Percentiles rank a stretch among this genome's conserved stretches.
Evolutionary conservation across 805 yeast species (phyloP).

Genomic region (Metschnikowia lachancei): DNA sequence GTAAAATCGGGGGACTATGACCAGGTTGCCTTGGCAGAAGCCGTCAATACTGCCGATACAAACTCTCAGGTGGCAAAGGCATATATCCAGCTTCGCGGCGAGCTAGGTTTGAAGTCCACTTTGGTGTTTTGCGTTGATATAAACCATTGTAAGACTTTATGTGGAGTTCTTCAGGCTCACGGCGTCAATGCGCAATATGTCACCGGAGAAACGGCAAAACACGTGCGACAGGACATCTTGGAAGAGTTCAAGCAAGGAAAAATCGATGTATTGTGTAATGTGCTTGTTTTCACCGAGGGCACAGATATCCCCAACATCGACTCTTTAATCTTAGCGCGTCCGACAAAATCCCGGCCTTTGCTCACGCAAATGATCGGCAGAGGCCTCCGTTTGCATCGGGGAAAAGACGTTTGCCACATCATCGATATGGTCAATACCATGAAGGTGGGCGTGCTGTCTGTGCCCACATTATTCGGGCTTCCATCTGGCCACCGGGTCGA

Average conservation of each 20-base stretch:
- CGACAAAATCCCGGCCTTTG: constrained; percentile 71
- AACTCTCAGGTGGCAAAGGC: constrained; percentile 58
- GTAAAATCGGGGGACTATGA: constrained; percentile 52
- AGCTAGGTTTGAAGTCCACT: constrained; percentile 53
- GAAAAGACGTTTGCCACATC: constrained; percentile 66
- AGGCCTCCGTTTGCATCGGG: constrained; percentile 65
- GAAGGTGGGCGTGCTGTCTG: constrained; percentile 51
- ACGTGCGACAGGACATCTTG: constrained; percentile 51
- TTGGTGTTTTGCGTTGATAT: constrained; percentile 77
- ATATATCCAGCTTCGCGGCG: constrained; percentile 37
- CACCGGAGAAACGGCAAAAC: constrained; percentile 58
- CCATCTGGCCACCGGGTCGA: constrained; percentile 29
- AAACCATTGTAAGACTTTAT: constrained; percentile 57
- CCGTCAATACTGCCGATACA: constrained; percentile 51
- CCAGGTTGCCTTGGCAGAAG: constrained; percentile 47
- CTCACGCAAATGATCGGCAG: constrained; percentile 89
- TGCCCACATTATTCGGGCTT: constrained; percentile 48
- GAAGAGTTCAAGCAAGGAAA: constrained; percentile 59
- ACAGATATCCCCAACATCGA: constrained; percentile 92
- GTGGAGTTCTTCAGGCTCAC: constrained; percentile 48
- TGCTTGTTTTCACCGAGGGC: constrained; percentile 91
- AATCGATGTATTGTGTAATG: constrained; percentile 75
- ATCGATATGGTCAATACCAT: constrained; percentile 72
- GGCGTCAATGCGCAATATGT: constrained; percentile 73
- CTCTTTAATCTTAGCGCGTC: constrained; percentile 72